Percentiles rank a stretch among this genome's conserved stretches.
Evolutionary conservation across 306 rosid species (phyloP).

Genomic region (Glycine latifolia): DNA sequence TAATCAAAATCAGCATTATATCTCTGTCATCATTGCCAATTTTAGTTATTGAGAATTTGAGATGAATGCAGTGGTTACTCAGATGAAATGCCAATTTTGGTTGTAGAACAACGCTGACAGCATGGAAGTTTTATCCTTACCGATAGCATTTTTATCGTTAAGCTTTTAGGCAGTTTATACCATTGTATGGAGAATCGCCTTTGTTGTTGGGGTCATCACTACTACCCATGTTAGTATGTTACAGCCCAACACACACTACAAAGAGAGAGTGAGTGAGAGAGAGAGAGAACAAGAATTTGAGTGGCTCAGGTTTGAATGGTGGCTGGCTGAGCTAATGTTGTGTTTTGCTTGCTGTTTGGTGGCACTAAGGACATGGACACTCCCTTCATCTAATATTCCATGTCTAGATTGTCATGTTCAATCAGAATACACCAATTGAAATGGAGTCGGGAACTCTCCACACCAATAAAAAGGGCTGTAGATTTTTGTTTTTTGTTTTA

Average conservation of each 20-base stretch:
- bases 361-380: neutral
- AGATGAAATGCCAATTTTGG: neutral
- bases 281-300: neutral
- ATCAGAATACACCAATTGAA: no score
- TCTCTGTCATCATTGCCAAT: neutral
- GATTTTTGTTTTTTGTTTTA: no score
- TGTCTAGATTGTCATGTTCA: no score
- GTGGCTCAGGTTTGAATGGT: no score
- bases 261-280: no score
- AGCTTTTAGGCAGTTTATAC: no score
- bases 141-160: neutral
- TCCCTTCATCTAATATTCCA: neutral
- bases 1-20: neutral
- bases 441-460: no score
- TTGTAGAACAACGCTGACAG: neutral
- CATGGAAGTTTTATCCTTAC: no score
- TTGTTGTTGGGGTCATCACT: constrained; percentile 59
- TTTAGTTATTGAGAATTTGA: neutral
- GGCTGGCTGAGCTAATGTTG: no score
- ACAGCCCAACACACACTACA: neutral
- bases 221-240: constrained; percentile 63
- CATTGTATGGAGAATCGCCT: constrained; percentile 40
- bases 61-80: neutral
- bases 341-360: no score
- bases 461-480: no score